Conservation (phyloP, 1,284 basidiomycete species). For the Microbotryum saponariae region DNA sequence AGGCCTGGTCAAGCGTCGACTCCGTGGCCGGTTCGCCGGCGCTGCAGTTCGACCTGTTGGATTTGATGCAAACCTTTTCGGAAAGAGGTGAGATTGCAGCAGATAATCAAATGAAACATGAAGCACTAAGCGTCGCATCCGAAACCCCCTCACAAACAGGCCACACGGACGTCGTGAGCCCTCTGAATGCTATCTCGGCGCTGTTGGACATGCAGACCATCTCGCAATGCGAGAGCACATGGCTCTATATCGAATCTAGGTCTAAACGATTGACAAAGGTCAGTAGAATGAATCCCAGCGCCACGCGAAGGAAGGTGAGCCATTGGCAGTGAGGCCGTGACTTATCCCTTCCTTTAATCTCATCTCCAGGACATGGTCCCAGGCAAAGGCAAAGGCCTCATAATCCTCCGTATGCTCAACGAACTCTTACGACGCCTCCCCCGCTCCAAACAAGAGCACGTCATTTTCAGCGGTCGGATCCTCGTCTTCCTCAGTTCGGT, state of each 20-base stretch:
- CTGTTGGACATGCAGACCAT: slow-evolving; percentile 74
- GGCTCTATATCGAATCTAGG: slow-evolving; percentile 71
- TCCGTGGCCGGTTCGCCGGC: too few species aligned
- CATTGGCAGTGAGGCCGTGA: background rate
- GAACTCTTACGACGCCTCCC: slow-evolving; percentile 75
- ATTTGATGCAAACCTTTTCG: slow-evolving; percentile 61
- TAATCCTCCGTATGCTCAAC: slow-evolving; percentile 73
- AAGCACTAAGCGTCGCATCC: too few species aligned
- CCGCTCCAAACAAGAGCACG: slow-evolving; percentile 65
- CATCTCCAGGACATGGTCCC: slow-evolving; percentile 57
- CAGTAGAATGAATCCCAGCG: background rate
- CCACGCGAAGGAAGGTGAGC: background rate
- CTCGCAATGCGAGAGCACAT: slow-evolving; percentile 67
- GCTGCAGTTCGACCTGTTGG: slow-evolving; percentile 46
- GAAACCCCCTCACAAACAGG: background rate
- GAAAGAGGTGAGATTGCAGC: slow-evolving; percentile 51
- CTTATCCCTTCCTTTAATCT: background rate
- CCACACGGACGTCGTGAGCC: slow-evolving; percentile 45
- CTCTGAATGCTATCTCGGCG: slow-evolving; percentile 62
- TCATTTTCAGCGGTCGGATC: slow-evolving; percentile 79
- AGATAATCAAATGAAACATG: too few species aligned
- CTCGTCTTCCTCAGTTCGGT: slow-evolving; percentile 74
- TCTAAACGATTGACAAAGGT: slow-evolving; percentile 55
- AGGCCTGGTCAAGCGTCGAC: too few species aligned
- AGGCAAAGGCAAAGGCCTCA: slow-evolving; percentile 74